Evolutionary conservation across 164 flowering plant genomes (phyloP), one percentile per base, ranked within the genome.

Genomic region (Vitis amurensis): DNA sequence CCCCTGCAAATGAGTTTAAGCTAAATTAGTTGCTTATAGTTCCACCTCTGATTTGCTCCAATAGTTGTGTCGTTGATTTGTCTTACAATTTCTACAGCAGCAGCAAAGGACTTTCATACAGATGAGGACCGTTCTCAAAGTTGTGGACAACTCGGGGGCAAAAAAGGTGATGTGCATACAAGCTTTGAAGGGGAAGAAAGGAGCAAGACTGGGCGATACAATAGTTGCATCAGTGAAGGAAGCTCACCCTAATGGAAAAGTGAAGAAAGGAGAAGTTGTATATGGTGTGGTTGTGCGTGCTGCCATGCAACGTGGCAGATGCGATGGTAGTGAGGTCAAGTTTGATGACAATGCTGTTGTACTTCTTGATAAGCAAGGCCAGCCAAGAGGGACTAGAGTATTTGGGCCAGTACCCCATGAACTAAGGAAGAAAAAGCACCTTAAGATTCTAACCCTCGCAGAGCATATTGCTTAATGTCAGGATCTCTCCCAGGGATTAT

Each of bases 61-160:
- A 4, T 11, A 16, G 11, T 30, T 13, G 27, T 50, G 63, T 2
- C 1, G 9, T 30, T 27, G n/a, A 48, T 47, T 17, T 63, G 13
- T 59, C 58, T 44, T 44, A 72, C 37, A 17, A 27, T 37, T 37
- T 37, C 55, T 44, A 62, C 56, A 69, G 48, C 86, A 83, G 90
- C 97, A 92, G 74, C 77, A 57, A 58, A 87, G 97, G 74, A 92
- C 91, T 13, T 94, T 92, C 86, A 87, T 87, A 71, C 96, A 92
- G 68, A 94, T 92, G 99, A 81, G 96, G 76, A 92, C 98, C 47
- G 88, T 88, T 47, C 92, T 95, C 31, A 91, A 91, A 80, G 94
- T 91, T 29, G 98, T 89, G 19, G 99, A 95, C 76, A 91, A 93
- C 73, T 92, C 97, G 0, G 97, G 98, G 65, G 99, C 98, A 9